These are phyloP conservation scores for Thermothelomyces thermophilus DNA, from an alignment of 2,329 filamentous ascomycete genomes.

Conservation along the genomic window DNA sequence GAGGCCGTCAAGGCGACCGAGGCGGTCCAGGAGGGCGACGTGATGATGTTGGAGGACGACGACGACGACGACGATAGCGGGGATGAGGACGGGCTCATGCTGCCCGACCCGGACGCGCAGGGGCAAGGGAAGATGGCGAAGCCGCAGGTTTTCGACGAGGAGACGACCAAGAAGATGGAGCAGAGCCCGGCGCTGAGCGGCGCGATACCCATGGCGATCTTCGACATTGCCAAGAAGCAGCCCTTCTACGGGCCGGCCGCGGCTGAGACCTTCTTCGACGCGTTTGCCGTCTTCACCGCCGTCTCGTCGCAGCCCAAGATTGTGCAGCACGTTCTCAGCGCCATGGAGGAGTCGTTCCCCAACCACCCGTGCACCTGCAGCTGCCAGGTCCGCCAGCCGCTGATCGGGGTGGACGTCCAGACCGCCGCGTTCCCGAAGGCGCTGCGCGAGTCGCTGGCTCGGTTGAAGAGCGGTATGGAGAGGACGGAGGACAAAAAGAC, in stretches of 20 bases:
- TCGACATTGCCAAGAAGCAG: conserved; percentile 77
- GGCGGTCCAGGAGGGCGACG: conserved; percentile 42
- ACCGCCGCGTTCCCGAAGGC: conserved; percentile 68
- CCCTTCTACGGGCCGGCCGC: conserved; percentile 60
- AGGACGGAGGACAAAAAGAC: conserved; percentile 39
- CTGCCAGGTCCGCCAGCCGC: conserved; percentile 64
- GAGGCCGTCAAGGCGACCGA: conserved; percentile 37
- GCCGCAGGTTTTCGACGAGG: conserved; percentile 41
- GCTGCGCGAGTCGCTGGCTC: conserved; percentile 57
- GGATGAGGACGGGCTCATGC: conserved; percentile 36
- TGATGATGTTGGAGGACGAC: conserved; percentile 37
- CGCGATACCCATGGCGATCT: conserved; percentile 89
- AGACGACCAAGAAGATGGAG: conserved; percentile 48
- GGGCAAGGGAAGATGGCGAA: conserved; percentile 25
- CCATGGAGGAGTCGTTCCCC: conserved; percentile 54
- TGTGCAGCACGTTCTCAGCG: conserved; percentile 64
- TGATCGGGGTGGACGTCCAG: conserved; percentile 56
- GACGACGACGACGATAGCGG: conserved; percentile 43
- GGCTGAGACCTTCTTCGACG: conserved; percentile 71
- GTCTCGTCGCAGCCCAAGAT: conserved; percentile 60
- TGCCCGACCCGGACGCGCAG: conserved; percentile 40
- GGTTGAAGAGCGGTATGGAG: conserved; percentile 48
- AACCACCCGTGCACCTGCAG: conserved; percentile 57
- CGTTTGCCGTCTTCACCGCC: conserved; percentile 64
- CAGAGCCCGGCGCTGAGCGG: conserved; percentile 80